Conservation (phyloP, 192 early-diverging fungal genomes). For the Chytriomyces confervae region DNA sequence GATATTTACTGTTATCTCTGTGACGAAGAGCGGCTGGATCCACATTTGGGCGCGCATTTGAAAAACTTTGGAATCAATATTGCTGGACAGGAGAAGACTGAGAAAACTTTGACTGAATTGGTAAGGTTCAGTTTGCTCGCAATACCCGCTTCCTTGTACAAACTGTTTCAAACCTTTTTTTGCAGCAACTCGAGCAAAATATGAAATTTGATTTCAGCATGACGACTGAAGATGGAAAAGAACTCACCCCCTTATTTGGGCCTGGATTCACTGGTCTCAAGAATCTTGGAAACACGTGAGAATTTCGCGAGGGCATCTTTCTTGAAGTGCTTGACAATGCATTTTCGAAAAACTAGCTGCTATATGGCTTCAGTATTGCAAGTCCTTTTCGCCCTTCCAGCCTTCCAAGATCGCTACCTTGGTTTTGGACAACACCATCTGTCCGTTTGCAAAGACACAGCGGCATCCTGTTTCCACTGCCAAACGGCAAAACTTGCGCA, state of each 20-base stretch:
- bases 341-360: slow-evolving; percentile 63
- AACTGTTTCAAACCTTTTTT: too few species aligned
- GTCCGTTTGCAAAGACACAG: slow-evolving; percentile 53
- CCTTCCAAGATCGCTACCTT: slow-evolving; percentile 71
- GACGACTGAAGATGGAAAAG: slow-evolving; percentile 93
- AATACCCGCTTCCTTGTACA: too few species aligned
- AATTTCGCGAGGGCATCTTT: not conserved
- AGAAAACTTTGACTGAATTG: slow-evolving; percentile 90
- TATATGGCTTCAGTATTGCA: slow-evolving; percentile 97
- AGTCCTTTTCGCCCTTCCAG: slow-evolving; percentile 76
- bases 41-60: slow-evolving; percentile 78
- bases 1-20: slow-evolving; percentile 87
- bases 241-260: slow-evolving; percentile 81
- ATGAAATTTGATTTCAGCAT: slow-evolving; percentile 97
- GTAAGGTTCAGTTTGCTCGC: slow-evolving; percentile 42
- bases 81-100: slow-evolving; percentile 81
- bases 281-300: slow-evolving; percentile 91
- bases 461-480: slow-evolving; percentile 84
- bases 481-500: slow-evolving; percentile 92
- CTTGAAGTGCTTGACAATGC: not conserved
- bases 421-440: slow-evolving; percentile 54
- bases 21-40: slow-evolving; percentile 82
- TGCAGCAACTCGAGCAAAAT: slow-evolving; percentile 92
- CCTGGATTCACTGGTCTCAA: slow-evolving; percentile 90
- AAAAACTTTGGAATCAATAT: slow-evolving; percentile 90